Conservation (phyloP, 768 basidiomycete genomes). For the Cyathus striatus region DNA sequence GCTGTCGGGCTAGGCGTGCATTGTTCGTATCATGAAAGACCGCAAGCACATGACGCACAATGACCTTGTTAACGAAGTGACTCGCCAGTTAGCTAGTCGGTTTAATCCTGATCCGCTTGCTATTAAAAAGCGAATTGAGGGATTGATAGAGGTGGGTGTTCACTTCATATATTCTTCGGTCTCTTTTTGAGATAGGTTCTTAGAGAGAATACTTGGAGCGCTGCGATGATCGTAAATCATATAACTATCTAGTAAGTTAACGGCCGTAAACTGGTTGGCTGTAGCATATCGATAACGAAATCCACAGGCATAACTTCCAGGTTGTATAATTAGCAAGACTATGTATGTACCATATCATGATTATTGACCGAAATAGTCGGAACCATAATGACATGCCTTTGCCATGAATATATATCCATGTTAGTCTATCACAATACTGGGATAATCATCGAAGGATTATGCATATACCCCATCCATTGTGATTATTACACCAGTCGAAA, state of each 20-base stretch:
- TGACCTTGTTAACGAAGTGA: constrained; percentile 87
- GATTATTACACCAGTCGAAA: constrained; percentile 3
- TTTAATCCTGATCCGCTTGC: constrained; percentile 82
- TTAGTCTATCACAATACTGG: no score
- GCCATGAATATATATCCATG: no score
- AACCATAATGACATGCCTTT: no score
- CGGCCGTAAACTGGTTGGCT: no score
- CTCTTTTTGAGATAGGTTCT: not conserved
- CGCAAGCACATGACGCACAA: constrained; percentile 85
- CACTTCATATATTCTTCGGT: not conserved
- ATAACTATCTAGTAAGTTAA: constrained; percentile 70
- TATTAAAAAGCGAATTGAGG: constrained; percentile 94
- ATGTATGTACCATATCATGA: no score
- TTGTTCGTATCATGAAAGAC: constrained; percentile 97
- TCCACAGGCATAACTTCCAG: no score
- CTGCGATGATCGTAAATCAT: constrained; percentile 82
- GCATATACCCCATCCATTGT: no score
- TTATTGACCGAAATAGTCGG: no score
- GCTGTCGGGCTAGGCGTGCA: constrained; percentile 68
- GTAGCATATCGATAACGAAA: no score
- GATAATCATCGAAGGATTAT: no score
- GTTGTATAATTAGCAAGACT: no score
- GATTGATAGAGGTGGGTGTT: constrained; percentile 77
- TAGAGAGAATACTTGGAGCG: constrained; percentile 95
- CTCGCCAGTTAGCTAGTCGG: constrained; percentile 74